Base-by-base conservation (phyloP, 1,139 yeast species). In the Kodamaea fungicola region DNA sequence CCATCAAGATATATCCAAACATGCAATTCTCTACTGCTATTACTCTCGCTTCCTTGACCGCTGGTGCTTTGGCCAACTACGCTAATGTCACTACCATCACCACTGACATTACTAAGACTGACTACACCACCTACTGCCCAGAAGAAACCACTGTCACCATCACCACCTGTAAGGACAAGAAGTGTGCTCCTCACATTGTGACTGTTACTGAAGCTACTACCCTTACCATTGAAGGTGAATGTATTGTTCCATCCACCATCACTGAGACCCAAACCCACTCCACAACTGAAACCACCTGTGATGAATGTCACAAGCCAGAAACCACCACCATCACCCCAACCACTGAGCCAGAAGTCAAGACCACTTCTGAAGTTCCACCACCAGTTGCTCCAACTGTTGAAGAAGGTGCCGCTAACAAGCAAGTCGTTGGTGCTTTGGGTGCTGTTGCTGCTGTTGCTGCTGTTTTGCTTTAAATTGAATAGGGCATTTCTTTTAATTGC, bases 81-180 rank as follows among this genome's bases (percentile, higher is more conserved):
- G 12, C 42, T 31, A 50, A 46, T 52, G 46, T 27, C 33, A 52
- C 55, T 34, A 44, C 41, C 35, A 42, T 49, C 37, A 48, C 52
- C 47, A 44, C 49, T 27, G 49, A 51, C 37, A 61, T 66, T 43
- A 75, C 76, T 40, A 79, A 75, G 50, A 72, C 81, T 45, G 76
- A 62, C 45, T 71, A 63, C 64, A 71, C 78, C 55, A 76, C 83
- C 42, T 76, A 73, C 74, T 76, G 84, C 54, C 83, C 83, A 56
- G 65, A 54, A 39, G 57, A 83, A 41, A 79, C 85, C 46, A 65
- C 68, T 40, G 50, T 78, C 42, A 62, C 67, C 49, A 59, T 74
- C 51, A 76, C 78, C 62, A 70, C 66, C 54, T 64, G 70, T 51
- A 32, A 44, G 23, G 50, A 52, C 21, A 34, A 52, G 38, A 44